Evolutionary conservation across 108 stramenopile genomes (phyloP).

Genomic region (Cyclotella sp.): DNA sequence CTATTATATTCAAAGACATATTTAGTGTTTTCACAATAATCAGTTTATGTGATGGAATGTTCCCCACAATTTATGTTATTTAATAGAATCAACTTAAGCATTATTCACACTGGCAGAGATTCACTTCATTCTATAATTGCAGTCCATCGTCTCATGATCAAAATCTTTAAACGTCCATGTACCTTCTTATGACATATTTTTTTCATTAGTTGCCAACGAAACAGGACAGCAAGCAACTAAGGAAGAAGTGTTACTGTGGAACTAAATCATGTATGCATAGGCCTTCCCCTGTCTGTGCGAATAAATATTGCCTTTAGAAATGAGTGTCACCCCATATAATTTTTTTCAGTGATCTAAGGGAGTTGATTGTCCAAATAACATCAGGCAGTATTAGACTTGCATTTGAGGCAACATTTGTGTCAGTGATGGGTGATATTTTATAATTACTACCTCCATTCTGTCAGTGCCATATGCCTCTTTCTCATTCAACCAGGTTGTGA

Average conservation of each 20-base stretch:
- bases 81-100: slow-evolving; percentile 49
- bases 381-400: slow-evolving; percentile 1
- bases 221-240: neutral
- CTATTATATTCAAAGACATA: neutral
- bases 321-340: neutral
- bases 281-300: neutral
- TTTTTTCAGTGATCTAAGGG: neutral
- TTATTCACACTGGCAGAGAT: slow-evolving; percentile 67
- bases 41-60: neutral
- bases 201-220: neutral
- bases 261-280: slow-evolving; percentile 15
- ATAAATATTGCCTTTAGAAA: neutral
- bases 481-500: neutral
- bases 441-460: neutral
- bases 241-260: neutral
- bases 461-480: neutral
- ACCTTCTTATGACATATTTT: neutral
- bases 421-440: neutral
- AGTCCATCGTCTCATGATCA: neutral
- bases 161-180: neutral
- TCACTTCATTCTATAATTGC: slow-evolving; percentile 55
- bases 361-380: neutral
- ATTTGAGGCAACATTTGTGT: neutral
- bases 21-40: neutral
- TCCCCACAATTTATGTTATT: slow-evolving; percentile 54